Evolutionary conservation across 2,329 filamentous ascomycete genomes (phyloP).

Genomic region (Colletotrichum lini): DNA sequence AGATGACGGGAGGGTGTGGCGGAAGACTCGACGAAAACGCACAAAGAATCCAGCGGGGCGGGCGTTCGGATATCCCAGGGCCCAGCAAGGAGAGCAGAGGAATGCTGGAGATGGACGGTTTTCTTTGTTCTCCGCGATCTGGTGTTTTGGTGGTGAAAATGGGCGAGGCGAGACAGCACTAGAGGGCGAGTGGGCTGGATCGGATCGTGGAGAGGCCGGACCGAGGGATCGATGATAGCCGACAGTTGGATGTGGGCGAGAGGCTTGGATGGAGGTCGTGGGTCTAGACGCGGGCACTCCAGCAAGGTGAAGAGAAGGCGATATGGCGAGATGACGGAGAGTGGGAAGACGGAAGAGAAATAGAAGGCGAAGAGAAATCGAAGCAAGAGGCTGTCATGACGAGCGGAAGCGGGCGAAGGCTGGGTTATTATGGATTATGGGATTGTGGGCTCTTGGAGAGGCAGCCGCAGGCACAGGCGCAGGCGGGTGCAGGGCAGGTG

Average conservation of each 20-base stretch:
- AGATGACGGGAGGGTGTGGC: slow-evolving; percentile 25
- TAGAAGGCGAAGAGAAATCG: slow-evolving; percentile 6
- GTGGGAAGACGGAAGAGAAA: background rate
- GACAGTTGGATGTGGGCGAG: slow-evolving; percentile 1
- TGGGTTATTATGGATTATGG: slow-evolving; percentile 41
- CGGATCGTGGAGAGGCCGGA: slow-evolving; percentile 25
- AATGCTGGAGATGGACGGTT: slow-evolving; percentile 17
- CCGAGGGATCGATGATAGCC: background rate
- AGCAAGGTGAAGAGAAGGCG: no score
- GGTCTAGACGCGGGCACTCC: slow-evolving; percentile 8
- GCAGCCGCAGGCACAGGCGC: background rate
- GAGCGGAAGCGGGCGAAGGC: slow-evolving; percentile 30
- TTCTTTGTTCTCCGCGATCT: slow-evolving; percentile 19
- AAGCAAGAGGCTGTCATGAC: slow-evolving; percentile 23
- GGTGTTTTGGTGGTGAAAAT: slow-evolving; percentile 9
- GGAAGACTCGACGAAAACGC: slow-evolving; percentile 29
- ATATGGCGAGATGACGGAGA: slow-evolving; percentile 6
- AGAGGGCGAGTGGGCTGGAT: slow-evolving; percentile 31
- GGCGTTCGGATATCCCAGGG: slow-evolving; percentile 29
- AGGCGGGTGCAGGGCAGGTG: slow-evolving; percentile 17
- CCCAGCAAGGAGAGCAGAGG: slow-evolving; percentile 6
- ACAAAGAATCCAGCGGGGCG: slow-evolving; percentile 33
- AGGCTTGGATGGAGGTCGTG: background rate
- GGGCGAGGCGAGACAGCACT: slow-evolving; percentile 38
- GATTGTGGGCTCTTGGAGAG: slow-evolving; percentile 19